Evolutionary conservation across 2,329 filamentous ascomycete genomes (phyloP).

Genomic region (Sclerotinia subarctica): DNA sequence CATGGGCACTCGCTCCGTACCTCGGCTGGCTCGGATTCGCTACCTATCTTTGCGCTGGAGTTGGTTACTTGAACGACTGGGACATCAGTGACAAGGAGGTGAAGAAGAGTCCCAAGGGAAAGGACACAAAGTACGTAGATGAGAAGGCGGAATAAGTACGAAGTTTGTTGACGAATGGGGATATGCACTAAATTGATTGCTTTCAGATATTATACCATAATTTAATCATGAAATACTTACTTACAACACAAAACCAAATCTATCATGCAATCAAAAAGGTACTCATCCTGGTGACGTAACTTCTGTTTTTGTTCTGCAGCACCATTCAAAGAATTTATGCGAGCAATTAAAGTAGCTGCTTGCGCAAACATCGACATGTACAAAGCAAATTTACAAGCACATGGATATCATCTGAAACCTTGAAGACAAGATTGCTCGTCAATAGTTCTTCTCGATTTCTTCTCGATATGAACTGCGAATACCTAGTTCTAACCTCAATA

Average conservation of each 20-base stretch:
- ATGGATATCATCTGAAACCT: no score
- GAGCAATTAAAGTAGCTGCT: not conserved
- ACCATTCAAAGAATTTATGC: no score
- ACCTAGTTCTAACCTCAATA: not conserved
- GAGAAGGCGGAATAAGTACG: conserved; percentile 30
- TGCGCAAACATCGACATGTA: not conserved
- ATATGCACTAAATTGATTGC: not conserved
- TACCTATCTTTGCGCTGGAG: conserved; percentile 73
- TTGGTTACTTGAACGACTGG: conserved; percentile 68
- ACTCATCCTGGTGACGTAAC: no score
- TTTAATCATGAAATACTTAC: not conserved
- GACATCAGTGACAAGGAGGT: conserved; percentile 46
- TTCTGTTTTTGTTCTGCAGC: no score
- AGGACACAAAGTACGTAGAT: conserved; percentile 37
- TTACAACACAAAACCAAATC: not conserved
- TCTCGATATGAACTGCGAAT: no score
- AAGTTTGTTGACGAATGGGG: not conserved
- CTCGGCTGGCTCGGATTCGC: conserved; percentile 84
- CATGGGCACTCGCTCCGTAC: conserved; percentile 76
- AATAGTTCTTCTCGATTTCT: no score
- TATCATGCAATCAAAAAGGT: not conserved
- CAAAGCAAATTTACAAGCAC: not conserved
- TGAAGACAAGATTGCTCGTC: no score
- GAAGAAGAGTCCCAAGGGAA: conserved; percentile 28
- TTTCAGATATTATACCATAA: not conserved